Conservation (phyloP, 163 green algal species). For the Smithsoniella earleae region DNA sequence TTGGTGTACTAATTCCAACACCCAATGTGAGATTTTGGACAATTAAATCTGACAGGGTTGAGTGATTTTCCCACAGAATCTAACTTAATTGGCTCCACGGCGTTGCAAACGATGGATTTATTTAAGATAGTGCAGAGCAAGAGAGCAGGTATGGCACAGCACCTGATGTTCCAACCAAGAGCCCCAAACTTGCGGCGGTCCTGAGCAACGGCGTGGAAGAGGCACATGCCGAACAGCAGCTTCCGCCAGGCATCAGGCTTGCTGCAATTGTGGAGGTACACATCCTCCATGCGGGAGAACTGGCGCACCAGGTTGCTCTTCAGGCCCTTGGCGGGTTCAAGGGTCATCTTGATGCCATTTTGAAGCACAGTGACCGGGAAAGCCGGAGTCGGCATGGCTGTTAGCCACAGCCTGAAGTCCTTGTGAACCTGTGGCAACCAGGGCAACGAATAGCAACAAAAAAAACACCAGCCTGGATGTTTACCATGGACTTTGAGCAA, state of each 20-base stretch:
- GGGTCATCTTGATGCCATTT: slow-evolving; percentile 72
- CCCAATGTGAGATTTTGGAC: too few relatives aligned
- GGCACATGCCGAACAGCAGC: slow-evolving; percentile 63
- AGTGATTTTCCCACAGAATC: too few relatives aligned
- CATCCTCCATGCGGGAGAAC: slow-evolving; percentile 54
- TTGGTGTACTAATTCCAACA: too few relatives aligned
- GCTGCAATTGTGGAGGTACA: slow-evolving; percentile 50
- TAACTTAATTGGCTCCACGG: too few relatives aligned
- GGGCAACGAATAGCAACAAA: too few relatives aligned
- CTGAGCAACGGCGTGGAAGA: slow-evolving; percentile 70
- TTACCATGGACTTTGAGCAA: too few relatives aligned
- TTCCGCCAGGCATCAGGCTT: slow-evolving; percentile 55
- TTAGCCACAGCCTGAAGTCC: slow-evolving; percentile 75
- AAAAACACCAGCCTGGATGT: too few relatives aligned
- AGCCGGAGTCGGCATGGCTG: slow-evolving; percentile 55
- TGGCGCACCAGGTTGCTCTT: slow-evolving; percentile 62
- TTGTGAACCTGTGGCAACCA: slow-evolving; percentile 50
- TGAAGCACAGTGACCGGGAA: slow-evolving; percentile 71
- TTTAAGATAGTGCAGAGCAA: too few relatives aligned
- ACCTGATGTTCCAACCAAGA: slow-evolving; percentile 76
- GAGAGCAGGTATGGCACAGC: too few relatives aligned
- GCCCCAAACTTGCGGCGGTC: slow-evolving; percentile 75
- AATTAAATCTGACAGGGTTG: too few relatives aligned
- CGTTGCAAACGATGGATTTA: too few relatives aligned
- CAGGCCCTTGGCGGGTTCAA: slow-evolving; percentile 71